Evolutionary conservation across 257 asterid species (phyloP), one percentile per base, ranked within the genome.

Genomic region (Rauvolfia tetraphylla): DNA sequence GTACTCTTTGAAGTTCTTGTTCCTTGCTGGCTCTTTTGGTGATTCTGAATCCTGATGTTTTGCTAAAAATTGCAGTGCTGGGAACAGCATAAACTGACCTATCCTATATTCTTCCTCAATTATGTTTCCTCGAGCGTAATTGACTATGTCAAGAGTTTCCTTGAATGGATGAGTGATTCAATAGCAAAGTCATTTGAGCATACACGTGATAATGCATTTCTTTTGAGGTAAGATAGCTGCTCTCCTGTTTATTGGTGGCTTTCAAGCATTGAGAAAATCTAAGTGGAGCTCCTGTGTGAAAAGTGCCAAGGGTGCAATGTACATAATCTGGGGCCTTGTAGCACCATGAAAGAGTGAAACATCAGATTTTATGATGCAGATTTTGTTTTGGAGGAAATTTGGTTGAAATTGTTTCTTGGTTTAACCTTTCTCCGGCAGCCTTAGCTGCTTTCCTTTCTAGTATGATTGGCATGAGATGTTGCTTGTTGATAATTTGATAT

Each of bases 151-250:
- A 95, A 93, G 91, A 91, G 98, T 85, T 93, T 91, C 80, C 97
- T 95, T 65, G 99, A 95, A 87, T 95, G 96, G 96, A 95, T 92
- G 99, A 90, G 98, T 80, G 99, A 95, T 83, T 87, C 93, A 79
- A 91, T 95, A 75, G 95, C 99, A 42, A 95, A 93, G 82, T 91
- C 98, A 80, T 95, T 95, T 70, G 99, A 91, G 90, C 87, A 90
- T 86, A 90, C 96, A 27, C 91, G 99, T 31, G 96, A 93, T 79
- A 95, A 95, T 87, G 96, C 96, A 74, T 95, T 95, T 84, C 90
- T 88, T 73, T 81, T 95, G 88, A 93, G 88, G 99, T 95, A 91
- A 85, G 89, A 75, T 61, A 54, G 65, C 71, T 80, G 76, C 51
- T 31, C 59, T 74, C 67, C 54, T 20, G 27, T 23, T 53, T 31